These are phyloP conservation scores for Cynanchum wilfordii DNA, from an alignment of 257 asterid genomes.

Conservation along the genomic window DNA sequence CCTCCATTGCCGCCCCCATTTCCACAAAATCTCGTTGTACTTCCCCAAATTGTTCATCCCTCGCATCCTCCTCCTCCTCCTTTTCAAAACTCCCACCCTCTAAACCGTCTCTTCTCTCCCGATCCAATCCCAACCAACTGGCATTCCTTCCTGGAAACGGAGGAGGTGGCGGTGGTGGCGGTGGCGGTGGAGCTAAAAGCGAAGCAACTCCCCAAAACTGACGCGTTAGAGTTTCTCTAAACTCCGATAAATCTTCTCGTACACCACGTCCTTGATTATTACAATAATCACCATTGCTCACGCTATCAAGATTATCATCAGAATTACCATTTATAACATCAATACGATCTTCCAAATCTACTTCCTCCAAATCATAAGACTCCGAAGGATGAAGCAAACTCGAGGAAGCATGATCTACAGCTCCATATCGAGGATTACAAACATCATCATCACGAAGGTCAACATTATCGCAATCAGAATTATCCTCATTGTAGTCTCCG, in stretches of 20 bases:
- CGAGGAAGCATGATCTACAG: conserved; percentile 6
- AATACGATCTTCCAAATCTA: conserved; percentile 31
- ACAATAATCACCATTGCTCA: conserved; percentile 17
- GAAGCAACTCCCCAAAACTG: conserved; percentile 96
- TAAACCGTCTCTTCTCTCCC: conserved; percentile 13
- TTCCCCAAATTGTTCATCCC: not conserved
- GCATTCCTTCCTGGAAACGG: conserved; percentile 21
- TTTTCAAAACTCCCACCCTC: conserved; percentile 16
- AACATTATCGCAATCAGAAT: conserved; percentile 13
- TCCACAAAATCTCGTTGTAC: conserved; percentile 2
- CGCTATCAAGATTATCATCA: conserved; percentile 17
- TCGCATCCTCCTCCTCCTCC: conserved; percentile 31
- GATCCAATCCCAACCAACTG: conserved; percentile 20
- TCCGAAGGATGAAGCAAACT: conserved; percentile 3
- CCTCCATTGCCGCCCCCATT: conserved; percentile 16
- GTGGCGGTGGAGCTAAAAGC: conserved; percentile 89
- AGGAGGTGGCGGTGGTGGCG: conserved; percentile 52
- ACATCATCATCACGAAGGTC: not conserved
- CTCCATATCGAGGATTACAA: conserved; percentile 1
- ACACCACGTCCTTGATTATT: conserved; percentile 63
- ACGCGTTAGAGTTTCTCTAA: conserved; percentile 68
- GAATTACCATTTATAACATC: conserved; percentile 16
- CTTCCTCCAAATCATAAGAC: conserved; percentile 27
- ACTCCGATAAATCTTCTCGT: conserved; percentile 81
- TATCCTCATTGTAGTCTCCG: conserved; percentile 31